Conservation (phyloP, 2,329 filamentous ascomycete genomes). For the Elsinoe necatrix region DNA sequence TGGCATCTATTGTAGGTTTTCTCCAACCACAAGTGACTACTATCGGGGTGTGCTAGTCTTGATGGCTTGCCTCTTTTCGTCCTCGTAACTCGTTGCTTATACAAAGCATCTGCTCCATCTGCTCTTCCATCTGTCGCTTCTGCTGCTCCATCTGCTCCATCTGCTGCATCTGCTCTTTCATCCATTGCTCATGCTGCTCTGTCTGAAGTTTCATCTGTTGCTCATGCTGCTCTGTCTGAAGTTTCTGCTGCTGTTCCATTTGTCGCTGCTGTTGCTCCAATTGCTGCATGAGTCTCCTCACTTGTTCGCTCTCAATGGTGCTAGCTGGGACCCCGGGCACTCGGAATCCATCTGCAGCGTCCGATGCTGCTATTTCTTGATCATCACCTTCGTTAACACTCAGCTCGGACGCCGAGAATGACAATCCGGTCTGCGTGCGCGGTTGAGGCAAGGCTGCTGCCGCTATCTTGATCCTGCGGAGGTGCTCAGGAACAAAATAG, state of each 20-base stretch:
- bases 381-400: not conserved
- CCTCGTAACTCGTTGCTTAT: not conserved
- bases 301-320: not conserved
- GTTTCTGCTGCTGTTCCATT: not conserved
- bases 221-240: not conserved
- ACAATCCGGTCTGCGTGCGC: not conserved
- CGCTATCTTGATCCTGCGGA: constrained; percentile 19
- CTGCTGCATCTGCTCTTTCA: not conserved
- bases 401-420: not conserved
- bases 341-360: not conserved
- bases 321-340: not conserved
- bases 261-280: not conserved
- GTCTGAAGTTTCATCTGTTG: not conserved
- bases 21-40: not conserved
- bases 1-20: not conserved
- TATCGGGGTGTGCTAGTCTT: not conserved
- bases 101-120: not conserved
- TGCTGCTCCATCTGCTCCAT: not conserved
- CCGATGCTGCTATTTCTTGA: not conserved
- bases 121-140: not conserved
- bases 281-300: not conserved
- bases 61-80: not conserved
- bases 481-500: constrained; percentile 19
- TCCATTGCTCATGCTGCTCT: not conserved
- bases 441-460: not conserved